Evolutionary conservation across 768 basidiomycete genomes (phyloP).

Genomic region (Auriscalpium orientale): DNA sequence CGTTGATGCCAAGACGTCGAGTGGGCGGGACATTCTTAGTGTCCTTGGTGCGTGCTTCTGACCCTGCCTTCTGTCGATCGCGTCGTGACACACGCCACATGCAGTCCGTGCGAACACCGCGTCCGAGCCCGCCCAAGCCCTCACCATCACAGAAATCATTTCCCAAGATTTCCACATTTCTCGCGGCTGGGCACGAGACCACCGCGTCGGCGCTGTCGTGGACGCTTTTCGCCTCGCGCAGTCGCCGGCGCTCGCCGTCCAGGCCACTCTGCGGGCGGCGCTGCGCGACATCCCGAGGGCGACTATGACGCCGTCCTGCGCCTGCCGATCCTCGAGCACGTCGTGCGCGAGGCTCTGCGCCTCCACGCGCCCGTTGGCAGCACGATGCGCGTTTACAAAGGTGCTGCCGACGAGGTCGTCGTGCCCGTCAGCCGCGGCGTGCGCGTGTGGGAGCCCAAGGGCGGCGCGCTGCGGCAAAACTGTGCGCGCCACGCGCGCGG

Average conservation of each 20-base stretch:
- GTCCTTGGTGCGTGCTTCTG: constrained; percentile 10
- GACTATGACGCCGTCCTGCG: constrained; percentile 15
- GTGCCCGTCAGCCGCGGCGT: constrained; percentile 37
- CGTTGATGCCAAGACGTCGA: not conserved
- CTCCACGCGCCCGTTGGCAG: constrained; percentile 50
- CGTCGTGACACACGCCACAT: not conserved
- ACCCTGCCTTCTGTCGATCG: not conserved
- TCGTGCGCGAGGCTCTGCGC: constrained; percentile 50
- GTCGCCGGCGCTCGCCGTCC: constrained; percentile 29
- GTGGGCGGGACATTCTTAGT: constrained; percentile 10
- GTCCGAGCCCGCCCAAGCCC: constrained; percentile 34
- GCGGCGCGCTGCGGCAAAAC: not conserved
- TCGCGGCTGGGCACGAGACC: constrained; percentile 61
- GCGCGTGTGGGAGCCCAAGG: constrained; percentile 5
- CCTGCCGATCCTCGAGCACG: constrained; percentile 54
- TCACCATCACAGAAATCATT: constrained; percentile 50
- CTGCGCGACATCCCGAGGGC: constrained; percentile 23
- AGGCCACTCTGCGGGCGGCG: constrained; percentile 39
- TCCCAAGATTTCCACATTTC: constrained; percentile 62
- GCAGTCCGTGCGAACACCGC: constrained; percentile 56
- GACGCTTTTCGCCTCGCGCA: constrained; percentile 53
- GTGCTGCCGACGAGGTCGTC: constrained; percentile 33
- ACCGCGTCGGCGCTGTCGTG: constrained; percentile 51
- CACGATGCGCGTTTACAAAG: constrained; percentile 46
- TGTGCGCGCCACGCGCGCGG: not conserved